Conservation (phyloP, 805 yeast genomes). For the Candida patagonica region DNA sequence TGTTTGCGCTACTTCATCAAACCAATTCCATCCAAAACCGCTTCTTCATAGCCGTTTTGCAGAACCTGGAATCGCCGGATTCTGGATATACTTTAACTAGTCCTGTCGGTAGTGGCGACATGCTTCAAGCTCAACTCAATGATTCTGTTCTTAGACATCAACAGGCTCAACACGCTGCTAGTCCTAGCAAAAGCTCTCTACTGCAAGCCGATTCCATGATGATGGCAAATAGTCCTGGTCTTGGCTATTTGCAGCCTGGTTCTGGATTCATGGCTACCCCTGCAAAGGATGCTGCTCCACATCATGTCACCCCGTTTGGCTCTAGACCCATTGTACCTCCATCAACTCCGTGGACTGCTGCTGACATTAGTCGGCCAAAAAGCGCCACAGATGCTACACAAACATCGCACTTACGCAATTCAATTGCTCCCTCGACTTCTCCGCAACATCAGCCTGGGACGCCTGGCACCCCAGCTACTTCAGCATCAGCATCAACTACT, state of each 20-base stretch:
- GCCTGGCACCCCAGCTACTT: no score
- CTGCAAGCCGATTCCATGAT: not conserved
- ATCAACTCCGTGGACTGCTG: constrained; percentile 21
- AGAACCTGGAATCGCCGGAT: constrained; percentile 22
- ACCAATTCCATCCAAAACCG: constrained; percentile 27
- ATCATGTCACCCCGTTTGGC: no score
- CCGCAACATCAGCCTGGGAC: no score
- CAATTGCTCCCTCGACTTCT: no score
- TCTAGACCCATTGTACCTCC: constrained; percentile 12
- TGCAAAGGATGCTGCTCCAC: constrained; percentile 8
- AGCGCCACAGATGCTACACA: constrained; percentile 19
- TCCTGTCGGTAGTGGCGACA: constrained; percentile 14
- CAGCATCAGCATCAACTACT: no score
- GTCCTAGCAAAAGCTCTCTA: constrained; percentile 1
- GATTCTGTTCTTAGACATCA: not conserved
- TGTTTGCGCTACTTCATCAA: constrained; percentile 29
- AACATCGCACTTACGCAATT: no score
- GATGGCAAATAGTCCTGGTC: not conserved
- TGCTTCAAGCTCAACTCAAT: not conserved
- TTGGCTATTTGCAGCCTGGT: constrained; percentile 1
- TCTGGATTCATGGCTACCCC: constrained; percentile 11
- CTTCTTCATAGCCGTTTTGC: constrained; percentile 27
- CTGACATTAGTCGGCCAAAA: constrained; percentile 22
- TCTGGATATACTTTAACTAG: constrained; percentile 17
- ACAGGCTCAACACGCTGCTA: not conserved